These are phyloP conservation scores for Brassica balearica DNA, from an alignment of 441 rosid species.

Conservation along the genomic window DNA sequence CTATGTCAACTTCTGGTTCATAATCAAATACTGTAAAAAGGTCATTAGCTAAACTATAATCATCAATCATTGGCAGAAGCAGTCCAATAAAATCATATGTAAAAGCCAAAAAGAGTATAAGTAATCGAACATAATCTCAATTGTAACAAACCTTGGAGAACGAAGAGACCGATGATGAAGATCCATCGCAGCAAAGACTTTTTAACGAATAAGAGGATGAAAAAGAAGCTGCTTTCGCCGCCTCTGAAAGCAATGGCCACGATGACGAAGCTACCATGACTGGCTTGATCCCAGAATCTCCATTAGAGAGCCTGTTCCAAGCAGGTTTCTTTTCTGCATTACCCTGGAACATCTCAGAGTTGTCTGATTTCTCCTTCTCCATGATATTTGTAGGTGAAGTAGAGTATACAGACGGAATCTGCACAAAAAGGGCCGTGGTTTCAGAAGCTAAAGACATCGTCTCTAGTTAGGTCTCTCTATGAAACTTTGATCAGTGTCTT, in stretches of 20 bases:
- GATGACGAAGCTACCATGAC: constrained; percentile 63
- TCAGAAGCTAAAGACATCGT: not conserved
- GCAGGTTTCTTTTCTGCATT: too few species aligned
- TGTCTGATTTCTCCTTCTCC: constrained; percentile 22
- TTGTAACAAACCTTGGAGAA: constrained; percentile 42
- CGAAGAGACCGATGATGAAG: constrained; percentile 43
- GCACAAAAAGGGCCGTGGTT: not conserved
- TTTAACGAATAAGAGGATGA: constrained; percentile 58
- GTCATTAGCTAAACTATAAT: not conserved
- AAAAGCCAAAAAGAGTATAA: not conserved
- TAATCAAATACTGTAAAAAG: not conserved
- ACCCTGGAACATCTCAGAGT: constrained; percentile 27
- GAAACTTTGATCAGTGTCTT: not conserved
- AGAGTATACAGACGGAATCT: not conserved
- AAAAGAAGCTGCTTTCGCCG: constrained; percentile 53
- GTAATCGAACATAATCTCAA: not conserved
- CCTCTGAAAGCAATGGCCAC: constrained; percentile 76
- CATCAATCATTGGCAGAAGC: not conserved
- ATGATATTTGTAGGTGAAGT: not conserved
- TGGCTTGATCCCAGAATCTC: constrained; percentile 45
- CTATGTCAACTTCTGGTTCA: not conserved
- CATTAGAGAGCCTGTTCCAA: too few species aligned
- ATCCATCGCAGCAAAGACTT: constrained; percentile 52
- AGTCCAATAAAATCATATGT: not conserved
- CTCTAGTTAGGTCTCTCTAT: not conserved